These are phyloP conservation scores for Rusavskia elegans DNA, from an alignment of 495 filamentous ascomycete genomes.

Conservation along the genomic window DNA sequence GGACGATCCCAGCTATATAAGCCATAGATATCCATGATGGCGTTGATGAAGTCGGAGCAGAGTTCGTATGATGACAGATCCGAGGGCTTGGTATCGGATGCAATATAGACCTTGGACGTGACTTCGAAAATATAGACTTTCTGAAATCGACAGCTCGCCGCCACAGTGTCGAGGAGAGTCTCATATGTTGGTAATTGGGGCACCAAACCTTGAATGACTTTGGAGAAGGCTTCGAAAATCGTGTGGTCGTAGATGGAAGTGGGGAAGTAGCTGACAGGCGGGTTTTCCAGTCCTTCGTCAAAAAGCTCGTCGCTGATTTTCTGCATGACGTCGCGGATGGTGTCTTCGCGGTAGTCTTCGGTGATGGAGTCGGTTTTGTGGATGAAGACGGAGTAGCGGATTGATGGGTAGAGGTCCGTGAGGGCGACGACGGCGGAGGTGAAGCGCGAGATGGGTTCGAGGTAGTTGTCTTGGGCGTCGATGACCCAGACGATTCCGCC, in stretches of 20 bases:
- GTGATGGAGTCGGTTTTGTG: conserved; percentile 93
- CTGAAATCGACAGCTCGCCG: conserved; percentile 79
- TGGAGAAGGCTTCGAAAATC: conserved; percentile 95
- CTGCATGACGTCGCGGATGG: conserved; percentile 86
- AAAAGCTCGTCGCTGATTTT: conserved; percentile 93
- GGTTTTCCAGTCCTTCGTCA: conserved; percentile 81
- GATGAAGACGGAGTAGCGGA: conserved; percentile 95
- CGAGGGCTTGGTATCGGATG: conserved; percentile 81
- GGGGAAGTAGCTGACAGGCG: conserved; percentile 79
- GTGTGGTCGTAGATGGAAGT: conserved; percentile 96
- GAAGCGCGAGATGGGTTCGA: conserved; percentile 73
- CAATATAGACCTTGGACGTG: conserved; percentile 94
- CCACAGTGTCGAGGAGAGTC: conserved; percentile 76
- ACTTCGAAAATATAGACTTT: conserved; percentile 97
- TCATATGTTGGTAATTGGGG: conserved; percentile 85
- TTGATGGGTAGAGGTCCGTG: conserved; percentile 70
- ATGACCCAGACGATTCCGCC: conserved; percentile 97
- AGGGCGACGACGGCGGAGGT: conserved; percentile 77
- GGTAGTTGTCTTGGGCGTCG: conserved; percentile 92
- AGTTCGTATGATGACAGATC: conserved; percentile 93
- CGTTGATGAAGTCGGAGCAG: conserved; percentile 93
- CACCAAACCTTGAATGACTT: conserved; percentile 93
- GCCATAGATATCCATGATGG: conserved; percentile 89
- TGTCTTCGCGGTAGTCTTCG: conserved; percentile 87
- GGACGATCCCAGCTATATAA: conserved; percentile 70